These are phyloP conservation scores for Moesziomyces parantarcticus DNA, from an alignment of 1,284 basidiomycete species.

Conservation along the genomic window DNA sequence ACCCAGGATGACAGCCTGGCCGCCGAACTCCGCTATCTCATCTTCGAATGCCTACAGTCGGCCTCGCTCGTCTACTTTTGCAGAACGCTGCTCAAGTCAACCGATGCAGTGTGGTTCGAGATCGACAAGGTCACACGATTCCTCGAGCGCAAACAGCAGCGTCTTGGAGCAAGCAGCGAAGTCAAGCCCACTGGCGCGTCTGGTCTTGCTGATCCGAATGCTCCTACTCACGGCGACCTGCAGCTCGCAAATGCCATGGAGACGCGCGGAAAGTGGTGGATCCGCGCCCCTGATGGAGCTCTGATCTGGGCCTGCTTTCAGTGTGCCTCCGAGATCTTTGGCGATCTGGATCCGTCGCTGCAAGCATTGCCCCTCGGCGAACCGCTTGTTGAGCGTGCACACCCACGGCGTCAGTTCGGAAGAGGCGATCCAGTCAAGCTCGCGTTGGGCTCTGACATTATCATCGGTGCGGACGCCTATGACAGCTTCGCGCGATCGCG, in stretches of 20 bases:
- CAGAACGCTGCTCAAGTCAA: slow-evolving; percentile 17
- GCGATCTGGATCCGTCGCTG: slow-evolving; percentile 7
- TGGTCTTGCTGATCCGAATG: background rate
- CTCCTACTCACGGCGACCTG: background rate
- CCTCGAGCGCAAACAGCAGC: slow-evolving; percentile 20
- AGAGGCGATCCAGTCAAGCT: slow-evolving; percentile 8
- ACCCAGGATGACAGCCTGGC: slow-evolving; percentile 26
- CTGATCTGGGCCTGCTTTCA: slow-evolving; percentile 29
- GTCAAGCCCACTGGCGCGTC: background rate
- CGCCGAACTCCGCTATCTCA: slow-evolving; percentile 27
- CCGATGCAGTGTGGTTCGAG: slow-evolving; percentile 20
- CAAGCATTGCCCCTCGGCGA: background rate
- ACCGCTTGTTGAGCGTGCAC: background rate
- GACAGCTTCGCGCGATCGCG: slow-evolving; percentile 5
- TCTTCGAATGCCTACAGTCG: slow-evolving; percentile 24
- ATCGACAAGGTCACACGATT: slow-evolving; percentile 23
- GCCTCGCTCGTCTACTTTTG: slow-evolving; percentile 24
- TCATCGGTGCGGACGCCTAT: slow-evolving; percentile 7
- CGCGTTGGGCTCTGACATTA: slow-evolving; percentile 10
- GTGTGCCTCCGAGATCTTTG: slow-evolving; percentile 23
- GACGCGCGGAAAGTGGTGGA: slow-evolving; percentile 22
- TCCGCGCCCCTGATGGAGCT: slow-evolving; percentile 18
- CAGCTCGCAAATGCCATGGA: slow-evolving; percentile 16
- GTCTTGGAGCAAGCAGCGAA: background rate
- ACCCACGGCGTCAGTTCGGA: slow-evolving; percentile 1